Conservation (phyloP, 176 grass and related monocot species). For the Themeda triandra region DNA sequence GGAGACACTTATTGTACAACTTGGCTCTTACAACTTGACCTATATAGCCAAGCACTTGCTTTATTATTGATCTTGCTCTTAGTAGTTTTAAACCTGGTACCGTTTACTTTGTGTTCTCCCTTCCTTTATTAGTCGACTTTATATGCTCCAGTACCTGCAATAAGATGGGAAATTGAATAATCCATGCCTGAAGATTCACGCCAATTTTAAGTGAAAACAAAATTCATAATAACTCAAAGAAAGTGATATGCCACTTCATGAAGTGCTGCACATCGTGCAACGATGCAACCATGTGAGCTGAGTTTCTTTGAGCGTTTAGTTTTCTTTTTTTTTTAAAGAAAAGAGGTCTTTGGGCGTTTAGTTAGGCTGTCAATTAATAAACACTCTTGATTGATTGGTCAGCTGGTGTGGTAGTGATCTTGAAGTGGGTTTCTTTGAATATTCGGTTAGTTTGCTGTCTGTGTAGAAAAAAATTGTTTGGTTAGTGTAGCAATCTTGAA, state of each 20-base stretch:
- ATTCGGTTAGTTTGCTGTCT: slow-evolving; percentile 2
- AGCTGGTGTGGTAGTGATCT: not conserved
- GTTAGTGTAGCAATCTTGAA: not conserved
- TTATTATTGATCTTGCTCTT: too few species aligned
- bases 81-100: not conserved
- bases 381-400: not conserved
- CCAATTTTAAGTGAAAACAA: not conserved
- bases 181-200: not conserved
- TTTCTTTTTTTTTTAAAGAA: too few species aligned
- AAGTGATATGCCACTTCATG: not conserved
- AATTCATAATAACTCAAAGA: not conserved
- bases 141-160: slow-evolving; percentile 19
- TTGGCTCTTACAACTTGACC: too few species aligned
- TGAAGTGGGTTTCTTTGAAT: slow-evolving; percentile 6
- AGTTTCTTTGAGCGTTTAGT: too few species aligned
- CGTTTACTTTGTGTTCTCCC: not conserved
- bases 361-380: not conserved
- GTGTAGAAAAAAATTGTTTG: too few species aligned
- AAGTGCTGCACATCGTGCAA: not conserved
- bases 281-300: slow-evolving; percentile 14
- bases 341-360: too few species aligned
- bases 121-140: slow-evolving; percentile 1
- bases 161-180: not conserved
- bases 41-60: too few species aligned
- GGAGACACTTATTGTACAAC: too few species aligned